Conservation (phyloP, 192 early-diverging fungal genomes). For the Paraglomus occultum region DNA sequence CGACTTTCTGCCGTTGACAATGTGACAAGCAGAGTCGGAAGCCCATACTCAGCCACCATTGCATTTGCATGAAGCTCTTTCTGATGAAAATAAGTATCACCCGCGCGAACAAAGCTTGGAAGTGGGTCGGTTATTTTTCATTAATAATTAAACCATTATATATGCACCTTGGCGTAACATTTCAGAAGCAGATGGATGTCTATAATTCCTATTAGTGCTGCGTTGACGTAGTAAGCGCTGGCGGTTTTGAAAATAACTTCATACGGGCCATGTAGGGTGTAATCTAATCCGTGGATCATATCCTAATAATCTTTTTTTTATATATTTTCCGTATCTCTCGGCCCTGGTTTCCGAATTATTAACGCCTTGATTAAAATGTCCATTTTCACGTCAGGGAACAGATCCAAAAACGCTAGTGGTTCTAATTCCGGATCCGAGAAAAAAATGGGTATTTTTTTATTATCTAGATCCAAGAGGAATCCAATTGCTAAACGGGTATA, state of each 20-base stretch:
- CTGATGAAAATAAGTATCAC: constrained; percentile 15
- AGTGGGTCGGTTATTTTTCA: constrained; percentile 8
- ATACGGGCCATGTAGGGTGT: constrained; percentile 1
- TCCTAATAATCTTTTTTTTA: not conserved
- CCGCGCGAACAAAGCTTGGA: not conserved
- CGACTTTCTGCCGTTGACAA: constrained; percentile 14
- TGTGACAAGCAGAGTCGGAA: not conserved
- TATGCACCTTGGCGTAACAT: constrained; percentile 1
- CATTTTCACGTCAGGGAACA: constrained; percentile 9
- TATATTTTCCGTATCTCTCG: constrained; percentile 20
- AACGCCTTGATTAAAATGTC: not conserved
- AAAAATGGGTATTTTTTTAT: not conserved
- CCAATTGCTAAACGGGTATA: constrained; percentile 4
- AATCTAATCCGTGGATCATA: not conserved
- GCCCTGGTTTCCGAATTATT: not conserved
- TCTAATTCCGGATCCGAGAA: constrained; percentile 5
- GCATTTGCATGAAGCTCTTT: not conserved
- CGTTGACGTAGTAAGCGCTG: not conserved
- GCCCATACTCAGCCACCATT: not conserved
- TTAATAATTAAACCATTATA: not conserved
- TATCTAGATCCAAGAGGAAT: not conserved
- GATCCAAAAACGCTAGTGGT: constrained; percentile 2
- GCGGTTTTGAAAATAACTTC: not conserved
- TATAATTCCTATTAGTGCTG: not conserved
- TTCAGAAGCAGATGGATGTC: not conserved